These are phyloP conservation scores for Pelargonium fulgidum DNA, from an alignment of 441 rosid genomes.

Conservation along the genomic window DNA sequence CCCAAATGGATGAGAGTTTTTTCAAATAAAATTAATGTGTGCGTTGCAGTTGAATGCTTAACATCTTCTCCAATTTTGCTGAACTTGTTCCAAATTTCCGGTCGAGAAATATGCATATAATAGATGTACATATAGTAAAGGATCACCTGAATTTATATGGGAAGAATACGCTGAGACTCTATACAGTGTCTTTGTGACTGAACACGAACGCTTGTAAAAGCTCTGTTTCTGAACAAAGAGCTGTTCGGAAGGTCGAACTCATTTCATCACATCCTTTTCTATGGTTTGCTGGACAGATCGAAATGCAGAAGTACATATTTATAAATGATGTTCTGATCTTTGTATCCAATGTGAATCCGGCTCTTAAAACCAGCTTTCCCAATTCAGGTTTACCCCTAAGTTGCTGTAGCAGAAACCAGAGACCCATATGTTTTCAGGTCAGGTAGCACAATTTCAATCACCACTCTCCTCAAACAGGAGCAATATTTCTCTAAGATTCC, in stretches of 20 bases:
- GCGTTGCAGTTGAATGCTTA: too few species aligned
- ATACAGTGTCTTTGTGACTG: too few species aligned
- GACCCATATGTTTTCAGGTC: conserved; percentile 45
- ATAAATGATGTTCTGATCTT: conserved; percentile 43
- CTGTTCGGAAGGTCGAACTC: conserved; percentile 31
- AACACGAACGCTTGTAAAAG: too few species aligned
- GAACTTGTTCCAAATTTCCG: too few species aligned
- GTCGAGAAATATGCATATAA: too few species aligned
- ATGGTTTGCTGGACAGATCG: conserved; percentile 25
- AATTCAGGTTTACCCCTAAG: conserved; percentile 32
- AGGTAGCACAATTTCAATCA: conserved; percentile 33
- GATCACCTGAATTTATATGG: too few species aligned
- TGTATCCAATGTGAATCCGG: conserved; percentile 30
- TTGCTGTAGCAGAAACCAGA: conserved; percentile 32
- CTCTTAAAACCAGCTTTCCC: conserved; percentile 38
- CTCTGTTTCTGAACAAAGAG: conserved; percentile 38
- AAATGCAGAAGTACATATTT: conserved; percentile 42
- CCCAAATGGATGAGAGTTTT: too few species aligned
- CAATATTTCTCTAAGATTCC: conserved; percentile 31
- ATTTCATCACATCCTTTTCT: conserved; percentile 40
- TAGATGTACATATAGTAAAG: too few species aligned
- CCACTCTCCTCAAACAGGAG: conserved; percentile 39
- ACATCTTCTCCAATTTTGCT: too few species aligned
- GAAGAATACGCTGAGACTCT: too few species aligned
- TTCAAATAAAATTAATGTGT: too few species aligned